These are phyloP conservation scores for Termitomyces eurrhizus DNA, from an alignment of 768 basidiomycete species.

Conservation along the genomic window DNA sequence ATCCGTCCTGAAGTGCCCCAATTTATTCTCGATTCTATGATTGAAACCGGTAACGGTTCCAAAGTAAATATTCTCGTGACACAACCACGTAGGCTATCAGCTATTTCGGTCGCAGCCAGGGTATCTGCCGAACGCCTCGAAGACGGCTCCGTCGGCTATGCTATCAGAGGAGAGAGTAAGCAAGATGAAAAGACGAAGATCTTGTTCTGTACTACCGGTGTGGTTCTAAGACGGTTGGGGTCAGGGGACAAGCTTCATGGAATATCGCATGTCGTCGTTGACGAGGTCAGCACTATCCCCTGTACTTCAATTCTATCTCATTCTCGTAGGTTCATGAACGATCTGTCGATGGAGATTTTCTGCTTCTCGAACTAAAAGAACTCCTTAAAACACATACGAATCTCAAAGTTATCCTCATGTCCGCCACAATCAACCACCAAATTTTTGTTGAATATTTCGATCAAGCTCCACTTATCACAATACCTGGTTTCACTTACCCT, in stretches of 20 bases:
- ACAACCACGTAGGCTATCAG: slow-evolving; percentile 86
- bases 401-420: slow-evolving; percentile 87
- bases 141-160: slow-evolving; percentile 82
- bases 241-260: slow-evolving; percentile 64
- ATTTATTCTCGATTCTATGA: slow-evolving; percentile 84
- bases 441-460: slow-evolving; percentile 81
- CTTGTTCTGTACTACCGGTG: slow-evolving; percentile 92
- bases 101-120: slow-evolving; percentile 82
- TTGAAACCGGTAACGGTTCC: slow-evolving; percentile 55
- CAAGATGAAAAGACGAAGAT: slow-evolving; percentile 64
- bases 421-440: slow-evolving; percentile 91
- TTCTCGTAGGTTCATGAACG: slow-evolving; percentile 83
- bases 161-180: slow-evolving; percentile 83
- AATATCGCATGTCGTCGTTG: slow-evolving; percentile 84
- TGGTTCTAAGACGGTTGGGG: slow-evolving; percentile 78
- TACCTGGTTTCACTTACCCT: slow-evolving; percentile 80
- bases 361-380: slow-evolving; percentile 81
- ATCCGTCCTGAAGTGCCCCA: slow-evolving; percentile 56
- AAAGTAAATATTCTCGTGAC: slow-evolving; percentile 77
- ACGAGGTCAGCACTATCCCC: slow-evolving; percentile 56
- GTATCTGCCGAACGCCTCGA: slow-evolving; percentile 79
- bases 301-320: not conserved
- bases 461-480: slow-evolving; percentile 74
- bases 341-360: slow-evolving; percentile 86
- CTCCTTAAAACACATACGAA: slow-evolving; percentile 57